Evolutionary conservation across 306 rosid species (phyloP), one percentile per base, ranked within the genome.

Genomic region (Calophaca sinica): DNA sequence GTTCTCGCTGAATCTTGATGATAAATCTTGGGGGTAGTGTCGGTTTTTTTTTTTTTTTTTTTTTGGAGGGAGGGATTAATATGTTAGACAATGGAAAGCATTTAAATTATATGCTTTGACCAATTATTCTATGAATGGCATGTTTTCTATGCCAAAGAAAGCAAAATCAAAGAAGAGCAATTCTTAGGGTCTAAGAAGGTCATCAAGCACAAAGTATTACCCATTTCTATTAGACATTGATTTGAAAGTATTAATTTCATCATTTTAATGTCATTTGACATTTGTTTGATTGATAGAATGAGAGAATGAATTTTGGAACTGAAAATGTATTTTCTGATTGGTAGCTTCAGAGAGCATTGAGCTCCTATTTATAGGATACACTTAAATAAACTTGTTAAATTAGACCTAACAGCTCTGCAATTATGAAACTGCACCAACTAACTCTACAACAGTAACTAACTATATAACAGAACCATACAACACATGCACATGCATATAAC

Each of bases 61-160:
- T 65, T 48, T 66, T 3, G 3, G 3, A 38, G 26, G 26, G 26
- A 2, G 63, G 75, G 64, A 12, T 4, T 26, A 20, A 20, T 55
- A 35, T 12, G 3, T 41, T 29, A 28, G 44, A 71, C 11, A 33
- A n/a, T 29, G 28, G 9, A 55, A 54, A 26, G 9, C 77, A 8
- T 33, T 59, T 6, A 29, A 38, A 9, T 67, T 7, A 12, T 35
- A 45, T 31, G 42, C 55, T 41, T 51, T 63, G 62, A 6, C 49
- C 65, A 53, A 26, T 51, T 58, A 46, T 58, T 35, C 12, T 13
- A 33, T 45, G 6, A 45, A 6, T 52, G 39, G 5, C 64, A 29
- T 20, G 33, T 46, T 53, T 72, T 65, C 73, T 6, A 5, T 51
- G 70, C 48, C 42, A 54, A 46, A 72, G 62, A 58, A 33, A 44